Evolutionary conservation across 202 grass and related monocot species (phyloP).

Genomic region (Brachypodium distachyon): DNA sequence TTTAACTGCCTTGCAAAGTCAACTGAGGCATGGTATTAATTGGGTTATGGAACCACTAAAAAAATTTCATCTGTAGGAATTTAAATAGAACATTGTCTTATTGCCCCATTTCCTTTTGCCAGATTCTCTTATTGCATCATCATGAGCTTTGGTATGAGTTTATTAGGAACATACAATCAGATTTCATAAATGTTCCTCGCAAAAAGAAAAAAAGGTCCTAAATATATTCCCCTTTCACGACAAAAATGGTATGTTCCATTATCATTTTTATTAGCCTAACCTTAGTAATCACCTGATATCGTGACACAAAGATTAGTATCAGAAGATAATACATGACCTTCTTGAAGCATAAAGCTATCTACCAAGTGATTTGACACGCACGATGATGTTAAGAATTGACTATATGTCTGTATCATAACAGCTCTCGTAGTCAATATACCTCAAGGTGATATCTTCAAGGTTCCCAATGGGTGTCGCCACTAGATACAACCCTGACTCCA

Average conservation of each 20-base stretch:
- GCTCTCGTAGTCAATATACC: constrained; percentile 39
- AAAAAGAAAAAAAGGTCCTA: neutral
- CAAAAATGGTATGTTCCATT: neutral
- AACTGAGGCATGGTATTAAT: neutral
- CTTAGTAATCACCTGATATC: neutral
- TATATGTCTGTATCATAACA: neutral
- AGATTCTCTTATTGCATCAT: neutral
- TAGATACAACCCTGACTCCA: constrained; percentile 82
- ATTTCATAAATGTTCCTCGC: neutral
- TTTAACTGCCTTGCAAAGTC: neutral
- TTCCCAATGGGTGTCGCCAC: constrained; percentile 98
- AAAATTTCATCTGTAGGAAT: neutral
- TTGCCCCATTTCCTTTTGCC: neutral
- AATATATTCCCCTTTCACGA: neutral
- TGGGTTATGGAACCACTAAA: neutral
- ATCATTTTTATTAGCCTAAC: neutral
- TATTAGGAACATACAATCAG: neutral
- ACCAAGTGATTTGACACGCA: neutral
- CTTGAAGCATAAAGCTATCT: neutral
- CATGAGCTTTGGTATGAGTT: neutral
- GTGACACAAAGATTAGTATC: neutral
- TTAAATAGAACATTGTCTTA: neutral
- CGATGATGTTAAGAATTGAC: neutral
- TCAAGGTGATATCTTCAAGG: constrained; percentile 95
- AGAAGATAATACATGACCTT: neutral